These are phyloP conservation scores for Triticum dicoccoides DNA, from an alignment of 176 grass and related monocot genomes.

Conservation along the genomic window DNA sequence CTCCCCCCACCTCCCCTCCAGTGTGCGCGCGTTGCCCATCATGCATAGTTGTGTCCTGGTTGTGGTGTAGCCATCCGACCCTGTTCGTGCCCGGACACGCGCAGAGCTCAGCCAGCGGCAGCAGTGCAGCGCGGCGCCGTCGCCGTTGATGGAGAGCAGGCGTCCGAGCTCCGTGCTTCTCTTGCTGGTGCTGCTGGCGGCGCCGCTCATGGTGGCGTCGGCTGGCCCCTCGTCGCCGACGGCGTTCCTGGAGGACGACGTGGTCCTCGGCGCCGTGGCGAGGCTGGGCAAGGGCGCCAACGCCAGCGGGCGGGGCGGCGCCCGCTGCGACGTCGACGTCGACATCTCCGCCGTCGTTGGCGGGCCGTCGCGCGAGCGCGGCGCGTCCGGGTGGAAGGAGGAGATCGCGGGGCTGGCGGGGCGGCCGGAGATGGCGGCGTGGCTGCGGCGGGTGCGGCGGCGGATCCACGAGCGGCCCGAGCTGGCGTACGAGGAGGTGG, in stretches of 20 bases:
- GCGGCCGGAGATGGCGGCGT: constrained; percentile 45
- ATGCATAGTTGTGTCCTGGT: background rate
- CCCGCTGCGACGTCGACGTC: background rate
- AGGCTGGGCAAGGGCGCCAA: constrained; percentile 27
- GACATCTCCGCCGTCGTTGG: background rate
- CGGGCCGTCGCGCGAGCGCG: background rate
- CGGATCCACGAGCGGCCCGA: constrained; percentile 88
- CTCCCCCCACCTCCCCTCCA: background rate
- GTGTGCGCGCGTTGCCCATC: background rate
- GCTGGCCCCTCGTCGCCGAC: background rate
- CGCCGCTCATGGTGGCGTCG: background rate
- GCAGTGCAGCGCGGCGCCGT: background rate
- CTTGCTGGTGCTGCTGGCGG: background rate
- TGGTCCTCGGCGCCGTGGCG: constrained; percentile 8
- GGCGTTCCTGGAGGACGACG: constrained; percentile 33
- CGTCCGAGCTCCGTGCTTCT: background rate
- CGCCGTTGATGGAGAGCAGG: background rate
- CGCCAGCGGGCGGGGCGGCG: constrained; percentile 21
- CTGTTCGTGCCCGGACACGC: background rate
- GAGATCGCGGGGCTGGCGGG: constrained; percentile 58
- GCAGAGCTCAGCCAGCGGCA: no score
- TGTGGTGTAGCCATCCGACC: background rate
- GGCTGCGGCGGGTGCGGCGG: constrained; percentile 58
- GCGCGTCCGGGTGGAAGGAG: constrained; percentile 49
- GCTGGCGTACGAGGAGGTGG: constrained; percentile 95